Evolutionary conservation across 2,329 filamentous ascomycete genomes (phyloP).

Genomic region (Magnaporthiopsis poae): DNA sequence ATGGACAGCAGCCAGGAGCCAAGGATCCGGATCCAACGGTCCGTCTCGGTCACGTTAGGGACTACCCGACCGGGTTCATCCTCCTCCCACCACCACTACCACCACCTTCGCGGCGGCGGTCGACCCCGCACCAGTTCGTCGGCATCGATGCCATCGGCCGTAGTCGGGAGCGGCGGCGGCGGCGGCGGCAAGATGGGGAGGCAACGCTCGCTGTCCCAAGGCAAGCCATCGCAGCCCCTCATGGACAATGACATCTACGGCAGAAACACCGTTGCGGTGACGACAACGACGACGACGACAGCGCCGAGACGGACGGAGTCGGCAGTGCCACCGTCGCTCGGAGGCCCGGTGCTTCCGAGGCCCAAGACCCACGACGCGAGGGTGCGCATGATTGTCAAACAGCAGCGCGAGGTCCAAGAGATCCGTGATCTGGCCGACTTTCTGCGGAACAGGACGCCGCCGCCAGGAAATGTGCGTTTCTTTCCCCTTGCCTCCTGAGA

Average conservation of each 20-base stretch:
- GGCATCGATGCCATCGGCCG: not conserved
- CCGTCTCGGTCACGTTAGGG: not conserved
- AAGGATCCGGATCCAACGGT: conserved; percentile 1
- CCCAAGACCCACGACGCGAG: not conserved
- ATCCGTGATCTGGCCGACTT: conserved; percentile 35
- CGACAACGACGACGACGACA: no score
- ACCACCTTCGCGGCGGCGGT: no score
- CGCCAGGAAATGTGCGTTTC: conserved; percentile 29
- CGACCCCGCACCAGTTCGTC: not conserved
- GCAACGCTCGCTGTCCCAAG: not conserved
- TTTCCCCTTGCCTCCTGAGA: no score
- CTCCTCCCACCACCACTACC: not conserved
- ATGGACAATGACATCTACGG: not conserved
- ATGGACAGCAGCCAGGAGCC: not conserved
- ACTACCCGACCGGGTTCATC: not conserved
- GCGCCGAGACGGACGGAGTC: not conserved
- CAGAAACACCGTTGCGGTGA: no score
- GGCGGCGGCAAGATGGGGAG: not conserved
- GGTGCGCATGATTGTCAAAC: conserved; percentile 7
- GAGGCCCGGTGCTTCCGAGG: not conserved
- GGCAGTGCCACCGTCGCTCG: not conserved
- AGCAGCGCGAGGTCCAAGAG: conserved; percentile 16
- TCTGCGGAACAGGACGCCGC: conserved; percentile 37
- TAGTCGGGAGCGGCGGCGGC: not conserved
- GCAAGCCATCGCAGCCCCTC: not conserved